Evolutionary conservation across 768 basidiomycete genomes (phyloP), one percentile per base, ranked within the genome.

Genomic region (Paxillus rubicundulus): DNA sequence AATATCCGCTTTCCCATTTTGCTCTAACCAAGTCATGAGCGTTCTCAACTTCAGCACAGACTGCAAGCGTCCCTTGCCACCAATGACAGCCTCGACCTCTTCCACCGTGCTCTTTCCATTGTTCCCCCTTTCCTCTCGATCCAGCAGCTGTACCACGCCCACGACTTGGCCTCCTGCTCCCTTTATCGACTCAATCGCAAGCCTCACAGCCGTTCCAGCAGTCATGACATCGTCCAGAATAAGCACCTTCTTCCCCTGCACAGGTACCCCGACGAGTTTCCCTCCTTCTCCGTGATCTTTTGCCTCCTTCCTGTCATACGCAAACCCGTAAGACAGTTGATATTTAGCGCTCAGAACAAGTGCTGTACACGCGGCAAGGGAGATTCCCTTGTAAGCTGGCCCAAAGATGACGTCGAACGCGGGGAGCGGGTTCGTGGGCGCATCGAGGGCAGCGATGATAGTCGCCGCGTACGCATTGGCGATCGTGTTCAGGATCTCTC

Each of bases 241-340:
- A 46, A 98, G 81, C 2, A 98, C 90, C 45, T 79, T 77, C 67
- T 89, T 86, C 20, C 88, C 92, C 48, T 79, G 74, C n/a, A 97
- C 79, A 3, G 87, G 73, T 3, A 87, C 85, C 18, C 96, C 97
- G 55, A 99, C 93, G 65, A 96, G 81, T 45, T 79, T 77, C 0
- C 96, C 96, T 4, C 97, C 96, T 69, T 99, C 96, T 4, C 96
- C 96, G 62, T 99, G 96, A 57, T 90, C 89, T 68, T 99, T 99
- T 20, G 76, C 85, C 70, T 99, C 96, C 71, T 99, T 99, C 43
- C 96, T 82, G 65, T 98, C 94, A 61, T 94, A 97, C 18, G 89
- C 87, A 59, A 91, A 92, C 0, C 89, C 92, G 27, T 94, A 82
- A 32, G 80, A 74, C 38, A 83, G 76, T 4, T 74, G 71, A 63